A percentile compares a stretch with the other conserved stretches of the same genome.
phyloP scores from a whole-genome alignment of 345 rosid genomes.

The Brassica nigra region DNA sequence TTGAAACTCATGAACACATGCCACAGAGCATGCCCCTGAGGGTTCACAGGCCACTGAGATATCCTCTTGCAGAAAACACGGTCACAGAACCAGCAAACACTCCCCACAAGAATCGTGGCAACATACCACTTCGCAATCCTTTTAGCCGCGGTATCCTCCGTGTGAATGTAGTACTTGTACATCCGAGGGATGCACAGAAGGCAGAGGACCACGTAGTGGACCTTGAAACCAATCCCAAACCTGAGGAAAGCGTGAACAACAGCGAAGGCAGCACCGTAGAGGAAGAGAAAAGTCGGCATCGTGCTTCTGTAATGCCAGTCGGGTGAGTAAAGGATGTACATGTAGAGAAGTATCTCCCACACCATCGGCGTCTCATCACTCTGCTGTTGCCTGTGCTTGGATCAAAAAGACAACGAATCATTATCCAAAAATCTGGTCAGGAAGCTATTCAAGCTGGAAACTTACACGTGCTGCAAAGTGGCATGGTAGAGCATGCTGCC shows the following conservation, averaged over 20 bases:
- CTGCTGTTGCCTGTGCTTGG: conserved; percentile 73
- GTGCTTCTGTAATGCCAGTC: conserved; percentile 97
- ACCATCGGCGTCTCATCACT: conserved; percentile 99
- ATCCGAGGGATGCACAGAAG: conserved; percentile 87
- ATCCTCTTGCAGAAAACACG: conserved; percentile 61
- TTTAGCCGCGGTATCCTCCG: conserved; percentile 65
- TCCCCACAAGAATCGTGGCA: conserved; percentile 59
- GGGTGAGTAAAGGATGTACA: conserved; percentile 96
- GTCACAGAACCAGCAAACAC: conserved; percentile 74
- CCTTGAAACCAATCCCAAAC: conserved; percentile 84
- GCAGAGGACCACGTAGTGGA: conserved; percentile 78
- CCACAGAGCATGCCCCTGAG: conserved; percentile 96
- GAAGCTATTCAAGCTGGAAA: conserved; percentile 7
- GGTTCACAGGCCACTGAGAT: conserved; percentile 68
- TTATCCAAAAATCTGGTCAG: neutral
- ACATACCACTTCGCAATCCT: conserved; percentile 70
- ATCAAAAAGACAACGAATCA: neutral
- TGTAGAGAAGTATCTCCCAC: conserved; percentile 95
- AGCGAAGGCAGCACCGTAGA: conserved; percentile 85
- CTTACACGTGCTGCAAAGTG: conserved; percentile 79
- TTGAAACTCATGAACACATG: conserved; percentile 92
- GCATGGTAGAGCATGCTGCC: conserved; percentile 96
- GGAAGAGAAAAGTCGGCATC: conserved; percentile 93
- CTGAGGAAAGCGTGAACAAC: conserved; percentile 60
- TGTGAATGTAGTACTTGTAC: conserved; percentile 95